Conservation (phyloP, 345 rosid species). For the Arabis alpina region DNA sequence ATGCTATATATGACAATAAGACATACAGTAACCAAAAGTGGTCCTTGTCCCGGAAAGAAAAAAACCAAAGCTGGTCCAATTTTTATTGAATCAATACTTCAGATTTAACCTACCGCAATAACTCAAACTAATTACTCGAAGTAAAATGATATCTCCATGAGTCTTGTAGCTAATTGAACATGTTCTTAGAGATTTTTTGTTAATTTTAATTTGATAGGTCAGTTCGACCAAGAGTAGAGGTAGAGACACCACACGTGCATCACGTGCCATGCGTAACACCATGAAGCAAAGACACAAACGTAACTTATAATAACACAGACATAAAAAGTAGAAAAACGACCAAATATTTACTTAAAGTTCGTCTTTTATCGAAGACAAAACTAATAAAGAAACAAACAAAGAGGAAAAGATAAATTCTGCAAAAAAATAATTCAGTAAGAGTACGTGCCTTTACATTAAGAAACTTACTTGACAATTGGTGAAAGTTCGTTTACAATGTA, state of each 20-base stretch:
- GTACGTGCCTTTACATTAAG: background rate
- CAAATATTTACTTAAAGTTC: background rate
- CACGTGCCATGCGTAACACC: slow-evolving; percentile 2
- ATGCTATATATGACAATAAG: background rate
- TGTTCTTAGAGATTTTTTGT: too few relatives aligned
- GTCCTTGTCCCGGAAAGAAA: background rate
- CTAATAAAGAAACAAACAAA: background rate
- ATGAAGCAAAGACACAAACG: slow-evolving; percentile 1
- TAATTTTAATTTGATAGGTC: too few relatives aligned
- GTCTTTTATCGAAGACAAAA: background rate
- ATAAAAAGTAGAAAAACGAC: background rate
- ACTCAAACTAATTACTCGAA: too few relatives aligned
- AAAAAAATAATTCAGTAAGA: background rate
- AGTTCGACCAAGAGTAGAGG: too few relatives aligned
- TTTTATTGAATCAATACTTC: background rate
- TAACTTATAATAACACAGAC: background rate
- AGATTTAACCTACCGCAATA: too few relatives aligned
- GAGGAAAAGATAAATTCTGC: background rate
- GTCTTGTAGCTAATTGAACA: too few relatives aligned
- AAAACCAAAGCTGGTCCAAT: slow-evolving; percentile 18
- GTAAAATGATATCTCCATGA: too few relatives aligned
- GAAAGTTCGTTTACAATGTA: slow-evolving; percentile 6
- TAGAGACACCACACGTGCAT: slow-evolving; percentile 5
- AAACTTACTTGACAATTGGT: background rate
- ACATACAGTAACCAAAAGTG: slow-evolving; percentile 26